Conservation (phyloP, 352 stramenopile species). For the Globisporangium barbulae region DNA sequence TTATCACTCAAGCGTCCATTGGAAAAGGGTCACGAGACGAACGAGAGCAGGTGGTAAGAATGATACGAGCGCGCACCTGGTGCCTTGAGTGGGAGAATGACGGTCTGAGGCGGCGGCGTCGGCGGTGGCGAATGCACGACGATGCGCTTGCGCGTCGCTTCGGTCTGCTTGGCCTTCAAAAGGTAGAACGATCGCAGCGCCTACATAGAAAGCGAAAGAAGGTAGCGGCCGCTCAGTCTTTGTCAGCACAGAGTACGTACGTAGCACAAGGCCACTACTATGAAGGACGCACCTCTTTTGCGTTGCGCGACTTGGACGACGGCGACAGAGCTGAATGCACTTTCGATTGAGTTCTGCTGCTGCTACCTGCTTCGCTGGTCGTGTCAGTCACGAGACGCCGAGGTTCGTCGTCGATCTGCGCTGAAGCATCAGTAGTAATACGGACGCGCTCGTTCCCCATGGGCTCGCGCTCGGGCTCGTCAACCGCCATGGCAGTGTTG, state of each 20-base stretch:
- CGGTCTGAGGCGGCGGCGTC: neutral
- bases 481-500: too few relatives aligned
- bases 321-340: neutral
- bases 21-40: too few relatives aligned
- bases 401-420: too few relatives aligned
- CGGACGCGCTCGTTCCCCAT: neutral
- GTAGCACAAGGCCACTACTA: too few relatives aligned
- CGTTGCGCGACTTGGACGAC: constrained; percentile 24
- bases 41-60: neutral
- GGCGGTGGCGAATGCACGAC: constrained; percentile 8
- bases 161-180: constrained; percentile 41
- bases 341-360: neutral
- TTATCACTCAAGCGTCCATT: neutral
- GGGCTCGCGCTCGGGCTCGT: constrained; percentile 8
- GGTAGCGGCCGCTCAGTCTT: neutral
- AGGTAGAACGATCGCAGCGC: constrained; percentile 56
- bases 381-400: too few relatives aligned
- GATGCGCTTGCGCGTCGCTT: constrained; percentile 43
- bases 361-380: neutral
- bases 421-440: neutral
- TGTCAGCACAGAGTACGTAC: neutral
- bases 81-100: constrained; percentile 29
- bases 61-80: constrained; percentile 10
- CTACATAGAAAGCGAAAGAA: constrained; percentile 15
- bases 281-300: constrained; percentile 26